Evolutionary conservation across 352 stramenopile species (phyloP).

Genomic region (Aphanomyces stellatus): DNA sequence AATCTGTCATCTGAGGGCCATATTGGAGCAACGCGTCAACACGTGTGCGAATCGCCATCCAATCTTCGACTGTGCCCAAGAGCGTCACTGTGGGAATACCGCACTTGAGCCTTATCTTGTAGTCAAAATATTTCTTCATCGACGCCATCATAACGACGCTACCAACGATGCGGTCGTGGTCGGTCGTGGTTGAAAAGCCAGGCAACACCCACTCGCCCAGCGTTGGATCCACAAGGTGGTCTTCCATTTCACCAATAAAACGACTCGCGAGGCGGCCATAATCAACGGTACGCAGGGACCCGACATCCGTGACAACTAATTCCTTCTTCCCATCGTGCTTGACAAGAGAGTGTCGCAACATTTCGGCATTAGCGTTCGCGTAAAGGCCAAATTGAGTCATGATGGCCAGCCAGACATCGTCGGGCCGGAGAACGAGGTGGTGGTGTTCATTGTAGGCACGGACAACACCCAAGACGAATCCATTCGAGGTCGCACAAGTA

Average conservation of each 20-base stretch:
- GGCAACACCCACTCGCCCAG: not conserved
- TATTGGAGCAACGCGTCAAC: not conserved
- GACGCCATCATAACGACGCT: slow-evolving; percentile 12
- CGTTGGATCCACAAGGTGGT: not conserved
- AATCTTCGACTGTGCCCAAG: not conserved
- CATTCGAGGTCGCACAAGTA: not conserved
- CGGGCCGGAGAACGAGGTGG: slow-evolving; percentile 2
- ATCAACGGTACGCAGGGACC: not conserved
- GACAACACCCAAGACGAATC: not conserved
- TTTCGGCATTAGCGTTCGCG: not conserved
- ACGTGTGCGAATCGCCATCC: not conserved
- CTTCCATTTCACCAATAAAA: slow-evolving; percentile 1
- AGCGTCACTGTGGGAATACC: slow-evolving; percentile 1
- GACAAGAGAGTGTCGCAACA: not conserved
- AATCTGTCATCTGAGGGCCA: not conserved
- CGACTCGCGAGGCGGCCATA: not conserved
- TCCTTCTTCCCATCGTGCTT: not conserved
- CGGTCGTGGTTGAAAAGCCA: not conserved
- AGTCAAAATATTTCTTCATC: slow-evolving; percentile 13
- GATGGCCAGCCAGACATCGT: slow-evolving; percentile 16
- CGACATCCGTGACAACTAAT: not conserved
- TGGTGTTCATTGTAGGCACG: slow-evolving; percentile 12
- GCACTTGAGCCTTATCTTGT: not conserved
- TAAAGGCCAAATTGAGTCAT: slow-evolving; percentile 7
- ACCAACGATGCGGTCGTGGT: slow-evolving; percentile 6